phyloP scores from a whole-genome alignment of 345 rosid genomes.

The Populus deltoides region DNA sequence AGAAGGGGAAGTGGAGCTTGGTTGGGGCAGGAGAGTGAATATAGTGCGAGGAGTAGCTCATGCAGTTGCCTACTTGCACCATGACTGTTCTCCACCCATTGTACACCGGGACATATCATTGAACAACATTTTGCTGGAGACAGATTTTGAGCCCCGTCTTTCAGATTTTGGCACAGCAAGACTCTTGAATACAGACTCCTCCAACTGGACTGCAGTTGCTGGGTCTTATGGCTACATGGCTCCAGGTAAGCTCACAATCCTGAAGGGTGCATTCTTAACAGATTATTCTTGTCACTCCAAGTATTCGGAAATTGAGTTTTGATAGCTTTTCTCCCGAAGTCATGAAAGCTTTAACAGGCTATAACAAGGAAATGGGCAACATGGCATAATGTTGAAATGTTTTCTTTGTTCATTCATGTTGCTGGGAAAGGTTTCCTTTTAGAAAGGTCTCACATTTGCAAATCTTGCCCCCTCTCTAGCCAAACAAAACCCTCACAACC shows the following conservation, averaged over 20 bases:
- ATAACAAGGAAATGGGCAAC: not conserved
- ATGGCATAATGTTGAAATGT: not conserved
- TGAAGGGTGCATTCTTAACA: not conserved
- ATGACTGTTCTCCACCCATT: constrained; percentile 57
- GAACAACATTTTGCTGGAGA: constrained; percentile 57
- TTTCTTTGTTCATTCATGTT: not conserved
- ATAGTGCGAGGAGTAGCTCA: constrained; percentile 63
- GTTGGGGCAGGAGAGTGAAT: constrained; percentile 45
- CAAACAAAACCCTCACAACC: too few relatives aligned
- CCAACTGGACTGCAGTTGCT: constrained; percentile 61
- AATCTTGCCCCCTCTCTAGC: too few relatives aligned
- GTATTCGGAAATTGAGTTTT: not conserved
- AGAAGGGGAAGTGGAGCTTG: constrained; percentile 37
- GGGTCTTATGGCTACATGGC: constrained; percentile 82
- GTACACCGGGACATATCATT: constrained; percentile 61
- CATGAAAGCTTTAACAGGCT: not conserved
- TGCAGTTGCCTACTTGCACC: constrained; percentile 67
- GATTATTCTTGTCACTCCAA: not conserved
- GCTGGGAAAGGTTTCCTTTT: too few relatives aligned
- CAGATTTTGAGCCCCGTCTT: constrained; percentile 49
- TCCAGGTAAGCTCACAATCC: constrained; percentile 46
- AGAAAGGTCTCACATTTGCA: too few relatives aligned
- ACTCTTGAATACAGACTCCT: constrained; percentile 39
- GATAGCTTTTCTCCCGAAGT: not conserved
- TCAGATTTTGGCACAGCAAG: constrained; percentile 73